Base-by-base conservation (phyloP, 2,329 filamentous ascomycete genomes). In the Chaetomiaceae sp. region DNA sequence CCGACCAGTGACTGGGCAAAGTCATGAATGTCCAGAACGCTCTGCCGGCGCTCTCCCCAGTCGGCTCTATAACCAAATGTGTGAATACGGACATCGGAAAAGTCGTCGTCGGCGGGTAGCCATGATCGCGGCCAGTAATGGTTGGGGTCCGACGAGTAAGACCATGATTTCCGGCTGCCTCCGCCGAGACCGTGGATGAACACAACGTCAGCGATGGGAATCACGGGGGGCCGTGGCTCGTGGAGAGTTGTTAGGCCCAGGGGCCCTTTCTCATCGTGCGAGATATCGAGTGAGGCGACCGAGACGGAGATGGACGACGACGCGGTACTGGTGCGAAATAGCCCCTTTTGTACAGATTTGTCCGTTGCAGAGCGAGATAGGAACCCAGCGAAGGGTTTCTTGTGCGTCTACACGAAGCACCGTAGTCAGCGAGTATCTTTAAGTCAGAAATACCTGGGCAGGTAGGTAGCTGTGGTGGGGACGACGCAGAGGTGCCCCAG, bases 181-280 rank as follows among this genome's bases (percentile, higher is more conserved):
- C 71, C 72, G 8, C 68, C 69, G 2, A 74, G 63, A 1, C 71
- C 71, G 57, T 75, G 72, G 2, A 74, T 61, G 50, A 74, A 74
- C 14, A 74, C 63, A 7, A 68, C 59, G 16, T 67, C 64, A n/a
- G 54, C 47, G 11, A 51, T 23, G 6, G 47, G 11, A 2, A 5
- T 21, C 14, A 21, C 14, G 1, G 58, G 48, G 1, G 51, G 37
- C 4, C 23, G 21, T 6, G 57, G 59, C 2, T 59, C 48, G 54
- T 60, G 37, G 8, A 63, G 49, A 0, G 53, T 61, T 2, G 54
- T 58, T 9, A 63, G 46, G 9, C 61, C 61, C 2, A 63, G 51
- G 0, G 48, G 40, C 5, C 59, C 61, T 18, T 59, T 61, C n/a
- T 18, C 6, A 7, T 36, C 33, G 25, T 27, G n/a, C n/a, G n/a